Evolutionary conservation across 345 rosid species (phyloP).

Genomic region (Lenwebbia sp.): DNA sequence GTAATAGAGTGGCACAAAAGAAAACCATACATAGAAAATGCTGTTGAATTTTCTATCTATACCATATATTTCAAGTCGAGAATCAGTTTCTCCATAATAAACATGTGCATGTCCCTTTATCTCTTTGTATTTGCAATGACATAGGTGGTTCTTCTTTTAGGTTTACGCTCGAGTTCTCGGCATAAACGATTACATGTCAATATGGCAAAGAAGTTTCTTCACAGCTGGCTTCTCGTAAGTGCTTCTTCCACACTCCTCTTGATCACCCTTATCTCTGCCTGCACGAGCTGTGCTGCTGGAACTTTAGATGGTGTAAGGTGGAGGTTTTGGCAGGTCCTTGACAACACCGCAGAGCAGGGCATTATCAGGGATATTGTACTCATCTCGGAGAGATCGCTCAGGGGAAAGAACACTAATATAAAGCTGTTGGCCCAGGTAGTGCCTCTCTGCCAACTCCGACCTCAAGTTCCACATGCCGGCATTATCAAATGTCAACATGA

Average conservation of each 20-base stretch:
- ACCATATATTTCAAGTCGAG: neutral
- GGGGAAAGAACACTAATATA: conserved; percentile 22
- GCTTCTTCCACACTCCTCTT: neutral
- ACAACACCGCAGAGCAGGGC: conserved; percentile 7
- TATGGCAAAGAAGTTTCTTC: neutral
- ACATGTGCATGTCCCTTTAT: neutral
- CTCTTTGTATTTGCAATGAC: neutral
- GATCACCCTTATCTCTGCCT: neutral
- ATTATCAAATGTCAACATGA: conserved; percentile 30
- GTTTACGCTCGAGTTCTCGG: neutral
- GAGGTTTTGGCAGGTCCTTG: conserved; percentile 3
- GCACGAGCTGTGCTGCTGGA: neutral
- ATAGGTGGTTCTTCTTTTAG: neutral
- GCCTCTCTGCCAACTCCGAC: conserved; percentile 24
- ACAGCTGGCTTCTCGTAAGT: neutral
- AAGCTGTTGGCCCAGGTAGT: conserved; percentile 32
- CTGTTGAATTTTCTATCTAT: neutral
- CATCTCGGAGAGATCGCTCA: conserved; percentile 8
- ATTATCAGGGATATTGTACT: conserved; percentile 6
- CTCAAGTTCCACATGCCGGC: conserved; percentile 43
- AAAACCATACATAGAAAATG: neutral
- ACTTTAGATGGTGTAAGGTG: conserved; percentile 4
- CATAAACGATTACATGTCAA: neutral
- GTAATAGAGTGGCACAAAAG: neutral
- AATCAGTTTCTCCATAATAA: neutral